Percentiles rank a stretch among this genome's conserved stretches.
phyloP scores from a whole-genome alignment of 306 rosid genomes.

The Fragaria ananassa region DNA sequence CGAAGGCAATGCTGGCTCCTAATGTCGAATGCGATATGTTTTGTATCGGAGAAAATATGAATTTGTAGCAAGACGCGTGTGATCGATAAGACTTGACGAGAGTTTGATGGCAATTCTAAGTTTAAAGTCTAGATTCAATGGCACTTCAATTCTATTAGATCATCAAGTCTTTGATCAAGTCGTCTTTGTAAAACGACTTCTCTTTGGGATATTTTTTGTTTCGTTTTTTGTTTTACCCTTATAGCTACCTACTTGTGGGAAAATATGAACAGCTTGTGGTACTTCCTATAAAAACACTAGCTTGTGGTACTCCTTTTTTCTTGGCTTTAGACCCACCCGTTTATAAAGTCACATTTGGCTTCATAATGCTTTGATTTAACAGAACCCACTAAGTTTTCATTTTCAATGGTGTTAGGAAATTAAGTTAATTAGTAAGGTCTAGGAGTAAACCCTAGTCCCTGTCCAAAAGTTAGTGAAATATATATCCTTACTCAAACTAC shows the following conservation, averaged over 20 bases:
- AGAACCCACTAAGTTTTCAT: constrained; percentile 26
- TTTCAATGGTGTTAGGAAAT: constrained; percentile 14
- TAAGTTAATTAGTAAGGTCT: not conserved
- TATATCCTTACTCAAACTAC: not conserved
- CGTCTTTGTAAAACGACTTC: constrained; percentile 51
- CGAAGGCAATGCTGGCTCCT: constrained; percentile 21
- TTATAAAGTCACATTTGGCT: constrained; percentile 12
- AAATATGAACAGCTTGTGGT: constrained; percentile 21
- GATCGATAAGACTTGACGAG: constrained; percentile 27
- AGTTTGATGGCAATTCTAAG: not conserved
- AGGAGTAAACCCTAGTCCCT: constrained; percentile 12
- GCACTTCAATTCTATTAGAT: constrained; percentile 24
- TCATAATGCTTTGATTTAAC: constrained; percentile 20
- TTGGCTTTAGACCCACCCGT: constrained; percentile 18
- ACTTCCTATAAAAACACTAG: constrained; percentile 21
- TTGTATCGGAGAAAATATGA: not conserved
- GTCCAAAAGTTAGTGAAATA: not conserved
- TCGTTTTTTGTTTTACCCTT: constrained; percentile 15
- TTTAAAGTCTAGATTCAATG: constrained; percentile 61
- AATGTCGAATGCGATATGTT: constrained; percentile 35
- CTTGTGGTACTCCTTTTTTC: constrained; percentile 15
- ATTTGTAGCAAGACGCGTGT: constrained; percentile 24
- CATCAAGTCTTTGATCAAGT: constrained; percentile 27
- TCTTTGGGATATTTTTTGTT: constrained; percentile 18
- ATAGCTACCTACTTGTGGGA: not conserved